Base-by-base conservation (phyloP, 352 stramenopile species). In the Hyaloperonospora brassicae region DNA sequence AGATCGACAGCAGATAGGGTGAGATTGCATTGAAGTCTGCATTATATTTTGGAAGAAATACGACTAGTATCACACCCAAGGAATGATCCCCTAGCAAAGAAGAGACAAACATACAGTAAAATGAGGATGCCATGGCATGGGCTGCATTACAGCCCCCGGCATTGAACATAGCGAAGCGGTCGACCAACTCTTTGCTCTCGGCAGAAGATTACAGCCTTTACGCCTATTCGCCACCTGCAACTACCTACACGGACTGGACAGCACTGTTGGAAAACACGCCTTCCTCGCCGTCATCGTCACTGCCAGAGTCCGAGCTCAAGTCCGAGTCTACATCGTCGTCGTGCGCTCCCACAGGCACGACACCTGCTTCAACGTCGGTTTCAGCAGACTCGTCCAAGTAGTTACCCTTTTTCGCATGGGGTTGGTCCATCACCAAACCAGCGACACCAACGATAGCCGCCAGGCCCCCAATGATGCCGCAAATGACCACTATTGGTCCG, bases 371-470 rank as follows among this genome's bases (percentile, higher is more conserved):
- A 31, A 85, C 62, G 61, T 87, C 79, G 30, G 54, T 9, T 30
- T 70, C 62, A n/a, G 66, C 67, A 17, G 69, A 65, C 7, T 62
- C 44, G 11, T 83, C 67, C 52, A 73, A 84, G 40, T 76, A 6
- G 17, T 73, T 60, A 5, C 62, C 49, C 6, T 49, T 47, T 2
- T 52, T 55, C 27, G 70, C 50, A n/a, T 67, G 61, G 2, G 61
- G 41, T 47, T 71, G 64, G 31, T 55, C 59, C 21, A 84, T 66
- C 10, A 77, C 72, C 24, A 90, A 48, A 8, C 68, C 79, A 44
- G 68, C 73, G 21, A 90, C 72, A 31, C 77, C 79, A 35, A 90
- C 58, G 21, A 88, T 76, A 3, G 76, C 72, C 6, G 76, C 79
- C n/a, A 89, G 46, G 24, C 65, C 76, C 50, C 76, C 77, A 50